A percentile compares a stretch with the other conserved stretches of the same genome.
Evolutionary conservation across 192 early-diverging fungal genomes (phyloP).

Genomic region (Kappamyces sp.): DNA sequence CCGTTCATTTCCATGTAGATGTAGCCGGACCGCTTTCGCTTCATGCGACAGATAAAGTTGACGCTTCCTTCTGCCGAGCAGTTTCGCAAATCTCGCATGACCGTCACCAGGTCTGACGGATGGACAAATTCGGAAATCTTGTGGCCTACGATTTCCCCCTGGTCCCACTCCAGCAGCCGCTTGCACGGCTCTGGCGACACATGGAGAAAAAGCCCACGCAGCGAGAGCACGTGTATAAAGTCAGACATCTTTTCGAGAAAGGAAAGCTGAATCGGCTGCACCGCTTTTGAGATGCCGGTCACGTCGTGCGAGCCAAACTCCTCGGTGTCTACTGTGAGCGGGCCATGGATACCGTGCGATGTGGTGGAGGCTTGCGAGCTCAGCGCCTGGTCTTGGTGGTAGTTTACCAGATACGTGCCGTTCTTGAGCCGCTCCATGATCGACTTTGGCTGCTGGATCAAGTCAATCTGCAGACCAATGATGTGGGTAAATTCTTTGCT

Average conservation of each 20-base stretch:
- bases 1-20: conserved; percentile 62
- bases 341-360: too few species aligned
- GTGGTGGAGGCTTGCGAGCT: too few species aligned
- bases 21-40: conserved; percentile 51
- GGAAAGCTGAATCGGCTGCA: neutral
- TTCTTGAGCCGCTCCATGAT: too few species aligned
- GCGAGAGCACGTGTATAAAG: conserved; percentile 60
- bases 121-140: conserved; percentile 55
- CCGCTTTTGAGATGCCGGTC: neutral
- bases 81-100: conserved; percentile 61
- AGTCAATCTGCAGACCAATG: conserved; percentile 60
- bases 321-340: too few species aligned
- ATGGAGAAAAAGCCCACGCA: conserved; percentile 64
- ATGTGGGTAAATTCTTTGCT: conserved; percentile 38
- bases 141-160: conserved; percentile 53
- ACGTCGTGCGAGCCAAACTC: too few species aligned
- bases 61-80: conserved; percentile 38
- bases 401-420: too few species aligned
- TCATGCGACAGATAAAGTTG: conserved; percentile 59
- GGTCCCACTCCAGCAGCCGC: conserved; percentile 49
- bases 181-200: conserved; percentile 36
- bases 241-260: conserved; percentile 52
- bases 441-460: conserved; percentile 49
- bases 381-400: too few species aligned
- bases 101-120: conserved; percentile 59